Percentiles rank a stretch among this genome's conserved stretches.
phyloP scores from a whole-genome alignment of 2,329 filamentous ascomycete genomes.

The Chaetomiaceae sp. region DNA sequence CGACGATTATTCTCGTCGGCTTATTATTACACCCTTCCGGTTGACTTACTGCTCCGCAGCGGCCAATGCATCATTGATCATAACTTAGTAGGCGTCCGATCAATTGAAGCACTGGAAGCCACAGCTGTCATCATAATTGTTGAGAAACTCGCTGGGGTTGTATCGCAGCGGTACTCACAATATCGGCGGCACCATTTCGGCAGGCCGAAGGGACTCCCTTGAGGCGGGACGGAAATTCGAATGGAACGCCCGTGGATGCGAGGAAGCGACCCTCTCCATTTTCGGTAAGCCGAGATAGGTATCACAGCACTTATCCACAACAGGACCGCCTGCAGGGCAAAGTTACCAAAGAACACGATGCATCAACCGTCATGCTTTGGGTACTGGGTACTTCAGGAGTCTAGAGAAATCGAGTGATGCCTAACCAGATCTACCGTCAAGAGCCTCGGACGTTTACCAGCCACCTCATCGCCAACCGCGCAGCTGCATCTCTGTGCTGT shows the following conservation, averaged over 20 bases:
- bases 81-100: no score
- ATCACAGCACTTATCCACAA: no score
- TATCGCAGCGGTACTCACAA: constrained; percentile 9
- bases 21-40: no score
- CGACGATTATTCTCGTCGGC: no score
- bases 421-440: constrained; percentile 11
- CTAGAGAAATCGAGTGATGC: constrained; percentile 10
- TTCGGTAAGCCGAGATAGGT: constrained; percentile 19
- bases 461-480: background rate
- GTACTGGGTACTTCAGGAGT: no score
- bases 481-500: constrained; percentile 5
- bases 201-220: constrained; percentile 8
- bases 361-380: no score
- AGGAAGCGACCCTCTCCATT: constrained; percentile 3
- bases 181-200: constrained; percentile 11
- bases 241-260: constrained; percentile 2
- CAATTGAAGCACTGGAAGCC: background rate
- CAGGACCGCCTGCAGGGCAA: no score
- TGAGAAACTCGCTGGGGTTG: constrained; percentile 2
- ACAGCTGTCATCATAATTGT: background rate
- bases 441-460: no score
- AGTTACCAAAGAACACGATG: no score
- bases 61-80: no score
- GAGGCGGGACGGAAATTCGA: background rate
- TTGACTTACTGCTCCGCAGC: no score